Percentiles rank a stretch among this genome's conserved stretches.
phyloP scores from a whole-genome alignment of 257 asterid genomes.

The Solanum okadae region DNA sequence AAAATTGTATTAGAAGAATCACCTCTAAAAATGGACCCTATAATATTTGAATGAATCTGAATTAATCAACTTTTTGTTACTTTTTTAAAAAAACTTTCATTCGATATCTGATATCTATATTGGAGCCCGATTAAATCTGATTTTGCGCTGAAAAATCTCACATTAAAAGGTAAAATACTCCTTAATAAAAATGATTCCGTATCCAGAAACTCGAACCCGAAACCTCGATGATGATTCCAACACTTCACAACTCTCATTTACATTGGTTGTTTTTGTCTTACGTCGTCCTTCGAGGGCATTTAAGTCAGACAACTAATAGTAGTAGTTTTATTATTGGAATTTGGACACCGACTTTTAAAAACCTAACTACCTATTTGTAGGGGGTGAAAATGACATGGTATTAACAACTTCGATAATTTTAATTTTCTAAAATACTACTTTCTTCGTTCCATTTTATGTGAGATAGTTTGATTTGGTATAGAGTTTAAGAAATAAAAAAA shows the following conservation, averaged over 20 bases:
- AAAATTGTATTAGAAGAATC: too few relatives aligned
- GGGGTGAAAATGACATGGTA: background rate
- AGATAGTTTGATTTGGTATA: too few relatives aligned
- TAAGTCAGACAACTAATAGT: background rate
- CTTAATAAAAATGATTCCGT: rapidly evolving
- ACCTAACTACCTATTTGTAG: background rate
- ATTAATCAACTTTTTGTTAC: rapidly evolving
- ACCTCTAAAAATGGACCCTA: rapidly evolving
- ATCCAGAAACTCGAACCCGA: too few relatives aligned
- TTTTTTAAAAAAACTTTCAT: rapidly evolving
- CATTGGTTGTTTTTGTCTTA: background rate
- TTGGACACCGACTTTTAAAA: background rate
- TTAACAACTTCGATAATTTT: background rate
- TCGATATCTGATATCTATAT: too few relatives aligned
- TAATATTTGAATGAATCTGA: background rate
- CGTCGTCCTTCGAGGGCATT: background rate
- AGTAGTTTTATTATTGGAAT: background rate
- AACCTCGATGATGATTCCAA: background rate
- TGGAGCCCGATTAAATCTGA: rapidly evolving
- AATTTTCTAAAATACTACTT: background rate
- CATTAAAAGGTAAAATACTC: too few relatives aligned
- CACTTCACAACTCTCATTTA: background rate
- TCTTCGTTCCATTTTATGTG: rapidly evolving
- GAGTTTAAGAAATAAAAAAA: too few relatives aligned
- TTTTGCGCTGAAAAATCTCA: rapidly evolving